phyloP scores from a whole-genome alignment of 2,329 filamentous ascomycete species.

The Neofusicoccum ribis region DNA sequence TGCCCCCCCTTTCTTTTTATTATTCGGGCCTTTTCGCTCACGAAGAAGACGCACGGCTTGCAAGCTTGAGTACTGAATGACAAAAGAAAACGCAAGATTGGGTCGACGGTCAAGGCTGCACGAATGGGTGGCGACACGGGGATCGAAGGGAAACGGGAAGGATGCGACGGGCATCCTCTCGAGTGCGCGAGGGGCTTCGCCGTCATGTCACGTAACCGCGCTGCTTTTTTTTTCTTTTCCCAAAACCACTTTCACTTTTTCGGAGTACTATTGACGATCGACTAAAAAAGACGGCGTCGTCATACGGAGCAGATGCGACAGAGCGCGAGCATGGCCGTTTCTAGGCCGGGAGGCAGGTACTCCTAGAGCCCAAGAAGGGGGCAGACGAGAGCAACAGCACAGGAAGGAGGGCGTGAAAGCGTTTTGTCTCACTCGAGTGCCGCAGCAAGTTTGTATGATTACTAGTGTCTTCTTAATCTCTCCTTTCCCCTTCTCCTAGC shows the following conservation, averaged over 20 bases:
- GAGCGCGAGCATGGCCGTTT: background rate
- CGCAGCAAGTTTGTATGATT: slow-evolving; percentile 5
- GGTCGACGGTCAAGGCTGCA: background rate
- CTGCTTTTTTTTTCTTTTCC: background rate
- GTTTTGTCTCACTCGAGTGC: background rate
- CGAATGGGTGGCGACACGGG: background rate
- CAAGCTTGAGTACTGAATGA: background rate
- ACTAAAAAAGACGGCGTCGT: background rate
- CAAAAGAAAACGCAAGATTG: background rate
- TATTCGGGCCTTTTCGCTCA: slow-evolving; percentile 3
- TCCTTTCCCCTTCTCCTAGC: background rate
- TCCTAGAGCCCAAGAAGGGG: background rate
- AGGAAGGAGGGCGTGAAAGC: background rate
- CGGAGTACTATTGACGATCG: background rate
- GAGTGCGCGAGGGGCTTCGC: too few relatives aligned
- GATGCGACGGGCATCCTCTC: background rate
- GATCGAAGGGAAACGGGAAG: background rate
- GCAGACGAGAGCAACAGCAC: too few relatives aligned
- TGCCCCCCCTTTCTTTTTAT: background rate
- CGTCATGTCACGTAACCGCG: slow-evolving; percentile 4
- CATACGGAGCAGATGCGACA: background rate
- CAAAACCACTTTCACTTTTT: background rate
- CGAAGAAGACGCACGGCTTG: slow-evolving; percentile 3
- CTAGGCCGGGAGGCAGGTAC: background rate
- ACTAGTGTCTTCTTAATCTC: slow-evolving; percentile 10